Evolutionary conservation across 2,329 filamentous ascomycete species (phyloP), one percentile per base, ranked within the genome.

Genomic region (Botryotinia convoluta): DNA sequence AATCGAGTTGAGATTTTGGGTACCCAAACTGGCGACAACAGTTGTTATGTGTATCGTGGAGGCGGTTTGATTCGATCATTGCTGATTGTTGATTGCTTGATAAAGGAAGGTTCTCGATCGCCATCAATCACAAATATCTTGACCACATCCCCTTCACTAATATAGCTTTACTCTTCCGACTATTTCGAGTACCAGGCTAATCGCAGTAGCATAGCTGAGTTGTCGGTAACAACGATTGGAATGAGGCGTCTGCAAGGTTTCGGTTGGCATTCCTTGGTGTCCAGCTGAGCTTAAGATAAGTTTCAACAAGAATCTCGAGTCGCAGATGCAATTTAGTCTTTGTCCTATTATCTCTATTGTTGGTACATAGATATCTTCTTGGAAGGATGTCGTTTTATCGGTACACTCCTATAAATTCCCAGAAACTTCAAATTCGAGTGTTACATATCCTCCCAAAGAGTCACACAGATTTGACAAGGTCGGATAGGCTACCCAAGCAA

Each of bases 231-330:
- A 67, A 37, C 44, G 14, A 37, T 12, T 26, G 42, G 37, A 67
- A 63, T 63, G 63, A 67, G 63, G 63, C 63, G 63, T 22, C 22
- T 67, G 63, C 44, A 20, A 67, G 32, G 22, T 67, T n/a, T 51
- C 44, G 63, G 63, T 26, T 12, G 44, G 63, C 63, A 45, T 67
- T 32, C 22, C 44, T 67, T 65, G 42, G 62, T 44, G 1, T 45
- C 44, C 45, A 67, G 64, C 45, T 42, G 45, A 54, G 18, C 22
- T 54, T 37, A n/a, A 35, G 32, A 37, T 35, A 32, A 26, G 35
- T 51, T n/a, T 18, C 10, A 8, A 14, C 20, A 7, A 67, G 12
- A 37, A 64, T 6, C 26, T 39, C 45, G 54, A 22, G 9, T 39
- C 29, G 12, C 4, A 29, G 18, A 68, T 54, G 16, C 29, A 29